Conservation (phyloP, 371 early-diverging fungal genomes). For the Mucor sp. region DNA sequence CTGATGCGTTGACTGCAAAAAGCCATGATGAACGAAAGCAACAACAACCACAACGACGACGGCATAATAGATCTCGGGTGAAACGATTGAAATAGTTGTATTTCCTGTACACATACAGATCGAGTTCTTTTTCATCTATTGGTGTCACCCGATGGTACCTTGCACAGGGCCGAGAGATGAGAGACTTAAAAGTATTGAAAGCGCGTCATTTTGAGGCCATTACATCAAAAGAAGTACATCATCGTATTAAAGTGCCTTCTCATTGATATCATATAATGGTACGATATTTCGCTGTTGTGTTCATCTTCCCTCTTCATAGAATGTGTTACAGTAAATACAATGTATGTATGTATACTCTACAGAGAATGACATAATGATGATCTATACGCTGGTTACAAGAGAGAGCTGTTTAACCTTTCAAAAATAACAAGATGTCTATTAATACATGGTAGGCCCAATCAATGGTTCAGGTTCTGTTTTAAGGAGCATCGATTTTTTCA, state of each 20-base stretch:
- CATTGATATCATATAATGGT: not conserved
- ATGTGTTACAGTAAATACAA: not conserved
- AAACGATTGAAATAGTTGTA: not conserved
- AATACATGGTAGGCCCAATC: not conserved
- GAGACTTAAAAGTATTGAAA: not conserved
- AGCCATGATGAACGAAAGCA: not conserved
- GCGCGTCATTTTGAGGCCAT: not conserved
- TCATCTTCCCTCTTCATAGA: not conserved
- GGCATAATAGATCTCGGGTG: not conserved
- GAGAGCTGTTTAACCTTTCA: not conserved
- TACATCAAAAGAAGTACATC: not conserved
- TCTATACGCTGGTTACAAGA: not conserved
- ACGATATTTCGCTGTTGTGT: not conserved
- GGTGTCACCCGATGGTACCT: not conserved
- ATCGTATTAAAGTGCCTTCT: not conserved
- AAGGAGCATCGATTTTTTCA: not conserved
- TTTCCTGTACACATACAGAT: not conserved
- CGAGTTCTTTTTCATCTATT: not conserved
- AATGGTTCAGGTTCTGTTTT: not conserved
- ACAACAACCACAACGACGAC: not conserved
- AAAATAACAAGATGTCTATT: not conserved
- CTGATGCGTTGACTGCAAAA: not conserved
- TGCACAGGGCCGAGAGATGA: not conserved
- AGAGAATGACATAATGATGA: slow-evolving; percentile 9
- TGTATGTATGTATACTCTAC: not conserved